Base-by-base conservation (phyloP, 2,329 filamentous ascomycete genomes). In the Cercospora brassicicola region DNA sequence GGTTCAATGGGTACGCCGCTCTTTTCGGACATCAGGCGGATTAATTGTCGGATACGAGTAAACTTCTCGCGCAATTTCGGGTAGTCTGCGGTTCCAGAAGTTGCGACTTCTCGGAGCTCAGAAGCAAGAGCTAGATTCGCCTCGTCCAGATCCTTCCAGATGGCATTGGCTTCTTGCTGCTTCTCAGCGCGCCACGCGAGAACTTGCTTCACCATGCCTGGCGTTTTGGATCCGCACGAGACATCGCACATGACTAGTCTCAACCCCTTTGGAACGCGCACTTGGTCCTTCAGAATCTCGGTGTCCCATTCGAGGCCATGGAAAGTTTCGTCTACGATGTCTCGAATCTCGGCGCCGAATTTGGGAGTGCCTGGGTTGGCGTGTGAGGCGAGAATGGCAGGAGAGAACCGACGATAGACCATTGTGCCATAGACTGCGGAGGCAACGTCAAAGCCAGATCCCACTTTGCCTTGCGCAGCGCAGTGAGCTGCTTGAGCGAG, bases 381-480 rank as follows among this genome's bases (percentile, higher is more conserved):
- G 4, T 96, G 80, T 1, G 79, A 80, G 62, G 85, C 83, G 1
- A 99, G 85, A 11, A 97, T 84, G 0, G 85, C 82, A 0, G 95
- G 94, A 0, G 92, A 94, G 82, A 99, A 99, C n/a, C 95, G 90
- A 20, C 91, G 88, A 84, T 99, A 99, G 10, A 91, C 84, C 78
- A 93, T 97, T 15, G 92, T 94, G 15, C 95, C 95, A 79, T 93
- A 97, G 15, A 97, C 93, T 18, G 95, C 95, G 28, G 91, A 90
- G 0, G 94, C 95, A 62, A 99, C 91, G 78, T 99, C 95, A 78
- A 99, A 99, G 20, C 95, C 95, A 0, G 91, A 95, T 60, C 95
- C 95, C 18, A 99, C 90, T 81, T 99, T 99, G 26, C 95, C 95
- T 82, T 99, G 95, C 0, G 95, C 95, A 1, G 94, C 93, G 78